Evolutionary conservation across 768 basidiomycete genomes (phyloP), one percentile per base, ranked within the genome.

Genomic region (Mycena capillaripes): DNA sequence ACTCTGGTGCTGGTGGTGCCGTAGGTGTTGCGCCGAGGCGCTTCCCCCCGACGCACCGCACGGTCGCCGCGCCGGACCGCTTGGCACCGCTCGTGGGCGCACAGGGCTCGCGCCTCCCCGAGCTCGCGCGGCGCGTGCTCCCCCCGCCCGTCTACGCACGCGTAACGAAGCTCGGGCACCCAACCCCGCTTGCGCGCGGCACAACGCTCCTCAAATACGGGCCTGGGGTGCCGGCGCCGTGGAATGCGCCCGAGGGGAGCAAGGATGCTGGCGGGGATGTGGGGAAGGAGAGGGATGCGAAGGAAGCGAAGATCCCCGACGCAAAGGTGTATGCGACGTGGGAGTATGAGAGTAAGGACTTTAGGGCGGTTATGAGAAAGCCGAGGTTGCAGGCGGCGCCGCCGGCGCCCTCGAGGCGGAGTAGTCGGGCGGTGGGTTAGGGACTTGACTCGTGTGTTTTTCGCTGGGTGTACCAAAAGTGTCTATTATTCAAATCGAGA

Each of bases 61-160:
- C 86, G 30, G 85, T 89, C 14, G 81, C 84, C 21, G 80, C 82
- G 1, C 80, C 75, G 8, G 88, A 88, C 69, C 86, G 89, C 53
- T 82, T 96, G 30, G 86, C 91, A 2, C 92, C 93, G 2, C 85
- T 91, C 29, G 85, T 91, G 25, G 90, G 89, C 65, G 87, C 91
- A 64, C 92, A 93, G 73, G 83, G 84, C 1, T 91, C 91, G 16
- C 84, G 92, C 65, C 84, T 95, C 55, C 92, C 93, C 9, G 89
- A 91, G 61, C 83, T 95, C 55, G 89, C 93, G 11, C 85, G 91
- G 29, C 84, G 87, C 71, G 88, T 92, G 12, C 88, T 95, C 58
- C 89, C 92, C 89, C 85, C 88, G 21, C 76, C 89, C 16, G 87
- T 93, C 42, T 79, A 89, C 55, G 80, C 86, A 12, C 89, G 94